Evolutionary conservation across 441 rosid species (phyloP).

Genomic region (Pelargonium citronellum): DNA sequence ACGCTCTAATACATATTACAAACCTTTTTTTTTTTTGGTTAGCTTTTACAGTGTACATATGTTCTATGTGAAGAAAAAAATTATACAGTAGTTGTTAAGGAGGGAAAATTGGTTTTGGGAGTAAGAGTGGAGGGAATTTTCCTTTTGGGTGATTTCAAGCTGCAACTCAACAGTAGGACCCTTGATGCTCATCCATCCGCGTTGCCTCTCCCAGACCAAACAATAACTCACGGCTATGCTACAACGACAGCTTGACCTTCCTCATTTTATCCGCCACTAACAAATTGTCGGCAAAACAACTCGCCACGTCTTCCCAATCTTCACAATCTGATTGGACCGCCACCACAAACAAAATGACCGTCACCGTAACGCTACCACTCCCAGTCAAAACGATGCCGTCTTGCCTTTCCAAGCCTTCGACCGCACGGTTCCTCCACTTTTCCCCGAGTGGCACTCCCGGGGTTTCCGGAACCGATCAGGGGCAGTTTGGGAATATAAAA

Average conservation of each 20-base stretch:
- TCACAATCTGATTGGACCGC: background rate
- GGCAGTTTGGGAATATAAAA: constrained; percentile 13
- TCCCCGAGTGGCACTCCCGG: constrained; percentile 30
- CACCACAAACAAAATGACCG: background rate
- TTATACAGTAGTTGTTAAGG: too few relatives aligned
- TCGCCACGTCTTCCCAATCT: background rate
- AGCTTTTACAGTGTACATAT: too few relatives aligned
- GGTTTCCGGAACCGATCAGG: constrained; percentile 23
- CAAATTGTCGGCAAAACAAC: background rate
- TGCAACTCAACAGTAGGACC: too few relatives aligned
- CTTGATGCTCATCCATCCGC: too few relatives aligned
- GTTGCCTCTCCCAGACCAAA: too few relatives aligned
- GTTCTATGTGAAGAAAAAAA: too few relatives aligned
- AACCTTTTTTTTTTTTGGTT: too few relatives aligned
- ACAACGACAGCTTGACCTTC: background rate
- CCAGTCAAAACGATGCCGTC: background rate
- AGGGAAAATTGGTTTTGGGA: too few relatives aligned
- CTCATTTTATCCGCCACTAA: background rate
- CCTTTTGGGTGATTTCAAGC: too few relatives aligned
- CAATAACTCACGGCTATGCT: background rate
- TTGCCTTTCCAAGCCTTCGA: background rate
- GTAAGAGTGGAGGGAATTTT: too few relatives aligned
- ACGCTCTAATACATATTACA: too few relatives aligned
- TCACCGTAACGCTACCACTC: background rate
- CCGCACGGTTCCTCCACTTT: constrained; percentile 5